Conservation (phyloP, 169 alveolate genomes). For the Toxoplasma gondii region DNA sequence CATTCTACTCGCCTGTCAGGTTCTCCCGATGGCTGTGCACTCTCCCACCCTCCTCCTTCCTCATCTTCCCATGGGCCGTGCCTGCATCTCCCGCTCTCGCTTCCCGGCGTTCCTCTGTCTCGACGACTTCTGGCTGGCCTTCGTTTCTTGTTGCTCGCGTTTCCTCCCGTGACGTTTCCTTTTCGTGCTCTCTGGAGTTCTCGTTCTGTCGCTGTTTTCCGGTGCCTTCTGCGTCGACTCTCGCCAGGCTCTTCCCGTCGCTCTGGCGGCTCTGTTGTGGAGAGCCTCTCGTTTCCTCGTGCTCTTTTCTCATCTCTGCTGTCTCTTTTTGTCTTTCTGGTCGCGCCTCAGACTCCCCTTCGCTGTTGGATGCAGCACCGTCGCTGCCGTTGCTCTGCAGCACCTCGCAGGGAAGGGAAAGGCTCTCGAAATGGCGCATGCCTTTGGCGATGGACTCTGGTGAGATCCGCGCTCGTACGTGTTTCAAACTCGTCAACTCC, state of each 20-base stretch:
- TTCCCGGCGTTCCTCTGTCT: too few relatives aligned
- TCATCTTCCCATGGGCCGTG: too few relatives aligned
- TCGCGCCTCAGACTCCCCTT: constrained; percentile 28
- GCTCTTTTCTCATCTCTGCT: not conserved
- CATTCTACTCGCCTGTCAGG: too few relatives aligned
- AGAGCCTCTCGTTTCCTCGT: not conserved
- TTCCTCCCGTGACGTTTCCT: too few relatives aligned
- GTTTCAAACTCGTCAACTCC: not conserved
- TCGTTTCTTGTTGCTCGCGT: too few relatives aligned
- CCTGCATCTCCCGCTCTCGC: too few relatives aligned
- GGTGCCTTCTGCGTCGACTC: not conserved
- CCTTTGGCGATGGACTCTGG: constrained; percentile 61
- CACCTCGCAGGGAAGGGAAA: constrained; percentile 59
- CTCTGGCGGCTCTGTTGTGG: not conserved
- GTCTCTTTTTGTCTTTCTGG: too few relatives aligned
- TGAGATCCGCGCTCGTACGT: not conserved
- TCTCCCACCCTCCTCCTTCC: too few relatives aligned
- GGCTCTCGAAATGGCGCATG: constrained; percentile 51
- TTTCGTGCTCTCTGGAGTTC: not conserved
- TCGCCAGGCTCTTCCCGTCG: not conserved
- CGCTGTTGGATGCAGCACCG: constrained; percentile 61
- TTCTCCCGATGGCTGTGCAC: too few relatives aligned
- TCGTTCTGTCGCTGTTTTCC: not conserved
- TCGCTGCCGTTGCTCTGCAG: constrained; percentile 41
- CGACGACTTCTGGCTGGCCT: too few relatives aligned